These are phyloP conservation scores for Spizellomyces punctatus DNA, from an alignment of 192 early-diverging fungal genomes.

Conservation along the genomic window DNA sequence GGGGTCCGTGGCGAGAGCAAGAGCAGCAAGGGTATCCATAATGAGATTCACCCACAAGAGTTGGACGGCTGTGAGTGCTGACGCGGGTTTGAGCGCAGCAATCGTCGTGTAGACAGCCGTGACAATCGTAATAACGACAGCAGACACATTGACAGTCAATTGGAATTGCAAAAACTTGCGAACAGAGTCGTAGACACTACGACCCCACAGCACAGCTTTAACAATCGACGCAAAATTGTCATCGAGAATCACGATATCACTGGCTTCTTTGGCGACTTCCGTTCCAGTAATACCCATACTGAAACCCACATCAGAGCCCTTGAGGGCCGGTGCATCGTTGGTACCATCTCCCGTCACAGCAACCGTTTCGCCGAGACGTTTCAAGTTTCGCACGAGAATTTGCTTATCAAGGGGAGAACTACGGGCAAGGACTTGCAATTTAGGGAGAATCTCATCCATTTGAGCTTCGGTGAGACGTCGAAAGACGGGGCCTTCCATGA, in stretches of 20 bases:
- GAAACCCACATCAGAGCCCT: constrained; percentile 95
- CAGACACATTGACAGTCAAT: constrained; percentile 90
- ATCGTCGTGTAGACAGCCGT: constrained; percentile 47
- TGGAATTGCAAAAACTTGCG: constrained; percentile 99
- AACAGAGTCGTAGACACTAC: constrained; percentile 93
- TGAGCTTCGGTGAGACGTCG: constrained; percentile 77
- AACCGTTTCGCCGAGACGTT: constrained; percentile 90
- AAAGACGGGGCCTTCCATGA: constrained; percentile 96
- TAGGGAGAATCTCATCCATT: constrained; percentile 87
- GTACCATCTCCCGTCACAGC: constrained; percentile 99
- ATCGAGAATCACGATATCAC: constrained; percentile 96
- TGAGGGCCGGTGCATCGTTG: constrained; percentile 95
- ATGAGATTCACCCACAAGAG: constrained; percentile 99
- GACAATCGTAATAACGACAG: constrained; percentile 52
- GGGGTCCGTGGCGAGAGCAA: constrained; percentile 94
- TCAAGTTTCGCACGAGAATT: constrained; percentile 87
- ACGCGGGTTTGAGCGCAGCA: constrained; percentile 30
- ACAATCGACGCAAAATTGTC: constrained; percentile 98
- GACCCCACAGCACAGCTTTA: constrained; percentile 97
- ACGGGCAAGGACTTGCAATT: constrained; percentile 93
- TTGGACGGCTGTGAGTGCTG: constrained; percentile 95
- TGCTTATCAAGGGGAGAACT: constrained; percentile 95
- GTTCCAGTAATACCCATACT: constrained; percentile 99
- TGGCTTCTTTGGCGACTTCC: constrained; percentile 99
- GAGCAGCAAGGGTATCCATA: constrained; percentile 98